These are phyloP conservation scores for Stemphylium beticola DNA, from an alignment of 2,329 filamentous ascomycete genomes.

Conservation along the genomic window DNA sequence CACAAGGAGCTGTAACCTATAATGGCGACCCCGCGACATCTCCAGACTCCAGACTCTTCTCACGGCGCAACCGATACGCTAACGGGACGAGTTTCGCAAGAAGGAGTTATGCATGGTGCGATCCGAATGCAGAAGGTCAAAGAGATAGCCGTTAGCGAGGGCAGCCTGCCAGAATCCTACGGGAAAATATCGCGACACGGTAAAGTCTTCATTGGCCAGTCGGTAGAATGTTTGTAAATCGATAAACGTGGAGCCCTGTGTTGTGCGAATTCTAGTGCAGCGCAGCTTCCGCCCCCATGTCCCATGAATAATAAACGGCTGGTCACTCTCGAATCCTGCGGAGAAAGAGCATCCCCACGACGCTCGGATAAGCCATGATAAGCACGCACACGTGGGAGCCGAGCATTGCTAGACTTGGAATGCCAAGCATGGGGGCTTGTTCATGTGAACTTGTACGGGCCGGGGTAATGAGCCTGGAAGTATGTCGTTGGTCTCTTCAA, in stretches of 20 bases:
- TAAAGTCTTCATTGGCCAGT: constrained; percentile 11
- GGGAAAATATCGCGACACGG: constrained; percentile 13
- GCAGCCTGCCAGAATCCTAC: constrained; percentile 19
- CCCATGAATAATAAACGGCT: constrained; percentile 5
- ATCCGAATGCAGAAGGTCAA: constrained; percentile 25
- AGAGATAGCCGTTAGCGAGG: constrained; percentile 12
- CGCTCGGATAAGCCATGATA: constrained; percentile 38
- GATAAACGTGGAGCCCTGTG: background rate
- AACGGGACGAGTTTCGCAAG: background rate
- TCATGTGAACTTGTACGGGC: constrained; percentile 39
- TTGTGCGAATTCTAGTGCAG: background rate
- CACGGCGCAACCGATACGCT: constrained; percentile 10
- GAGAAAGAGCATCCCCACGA: constrained; percentile 24
- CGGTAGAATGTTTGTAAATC: background rate
- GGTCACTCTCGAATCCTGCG: constrained; percentile 9
- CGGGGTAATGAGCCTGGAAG: constrained; percentile 26
- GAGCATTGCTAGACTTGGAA: constrained; percentile 24
- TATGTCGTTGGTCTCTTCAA: constrained; percentile 24
- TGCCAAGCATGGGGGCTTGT: constrained; percentile 36
- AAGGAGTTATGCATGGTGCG: constrained; percentile 7
- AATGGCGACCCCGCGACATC: background rate
- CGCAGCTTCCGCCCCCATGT: constrained; percentile 12
- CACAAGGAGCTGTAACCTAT: background rate
- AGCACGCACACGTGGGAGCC: constrained; percentile 42
- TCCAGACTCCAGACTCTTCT: background rate